Base-by-base conservation (phyloP, 371 early-diverging fungal species). In the Parasitella parasitica region DNA sequence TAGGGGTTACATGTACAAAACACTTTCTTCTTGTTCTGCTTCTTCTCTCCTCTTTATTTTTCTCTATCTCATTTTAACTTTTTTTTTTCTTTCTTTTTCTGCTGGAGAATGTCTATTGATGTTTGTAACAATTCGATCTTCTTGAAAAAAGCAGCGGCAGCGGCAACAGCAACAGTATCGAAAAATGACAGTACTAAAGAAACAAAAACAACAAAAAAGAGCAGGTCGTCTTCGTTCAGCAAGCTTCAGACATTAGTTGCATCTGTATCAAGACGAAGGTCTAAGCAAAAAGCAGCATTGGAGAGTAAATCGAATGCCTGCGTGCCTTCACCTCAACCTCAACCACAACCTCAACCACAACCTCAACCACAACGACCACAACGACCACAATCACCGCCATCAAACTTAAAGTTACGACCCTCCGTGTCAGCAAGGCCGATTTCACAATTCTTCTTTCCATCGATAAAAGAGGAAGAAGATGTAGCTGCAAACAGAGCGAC, bases 381-480 rank as follows among this genome's bases (percentile, higher is more conserved):
- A 28, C 7, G 16, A 32, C 39, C 35, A 43, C 20, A 34, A 5
- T 11, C 37, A 50, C 50, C 53, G 48, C 61, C 61, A 11, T 16
- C 37, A 13, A 41, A 41, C 5, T 27, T 54, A 26, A 57, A 46
- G 35, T 15, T 49, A 28, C 52, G 30, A 24, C 48, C 59, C 18
- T 54, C 59, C 2, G 18, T 58, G 7, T 59, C 59, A 20, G 46
- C 58, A 4, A 57, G 67, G 41, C 68, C 68, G 7, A 32, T 67
- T 9, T 67, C 68, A 9, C 68, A 67, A 32, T 67, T 67, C 52
- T 63, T 67, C 35, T 64, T 58, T 30, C 39, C 59, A 1, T 35
- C 24, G 16, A 35, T 41, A 8, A 52, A 64, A 41, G 57, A 57
- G 18, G 39, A 63, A 36, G 35, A 50, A 2, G 22, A 50, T 7